Evolutionary conservation across 202 grass and related monocot species (phyloP), one percentile per base, ranked within the genome.

Genomic region (Sporobolus alterniflorus): DNA sequence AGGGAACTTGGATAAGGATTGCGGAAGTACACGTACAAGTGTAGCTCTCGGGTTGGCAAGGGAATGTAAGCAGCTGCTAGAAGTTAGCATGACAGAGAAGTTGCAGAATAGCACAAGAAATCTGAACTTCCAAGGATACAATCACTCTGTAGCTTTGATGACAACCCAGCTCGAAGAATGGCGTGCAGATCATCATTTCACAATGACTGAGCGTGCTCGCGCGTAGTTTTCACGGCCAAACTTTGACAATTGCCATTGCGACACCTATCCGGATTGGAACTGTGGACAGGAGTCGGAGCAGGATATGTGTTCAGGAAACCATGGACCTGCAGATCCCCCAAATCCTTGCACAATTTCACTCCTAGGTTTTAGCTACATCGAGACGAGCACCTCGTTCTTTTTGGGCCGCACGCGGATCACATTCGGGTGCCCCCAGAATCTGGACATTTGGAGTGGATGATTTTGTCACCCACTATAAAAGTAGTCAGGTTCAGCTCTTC

Each of bases 301-400:
- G 3, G 33, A 52, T 3, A 24, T 48, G 60, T 67, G 76, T 79
- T 46, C 33, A 33, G 56, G 48, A 17, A 80, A 57, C 36, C 15
- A 16, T 0, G 32, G 76, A 56, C 34, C 8, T 79, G 67, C n/a
- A n/a, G n/a, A 71, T 54, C 67, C 75, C 75, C 72, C 25, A 73
- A 73, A 17, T 6, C 56, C 26, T 68, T 60, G 50, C 59, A 74
- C 28, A 62, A 50, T 49, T 59, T 41, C 25, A 29, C n/a, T 80
- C 76, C 28, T 73, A 48, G 60, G 61, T 25, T 57, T 25, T 30
- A 34, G 34, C 9, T 42, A 63, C 46, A 55, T 3, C 56, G 44
- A 55, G 56, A 28, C 54, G 44, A 62, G 49, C 42, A 74, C 6
- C 8, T 49, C n/a, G 84, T 86, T 67, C 48, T 77, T 75, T 69